phyloP scores from a whole-genome alignment of 2,329 filamentous ascomycete genomes.

The Talaromyces sp. region DNA sequence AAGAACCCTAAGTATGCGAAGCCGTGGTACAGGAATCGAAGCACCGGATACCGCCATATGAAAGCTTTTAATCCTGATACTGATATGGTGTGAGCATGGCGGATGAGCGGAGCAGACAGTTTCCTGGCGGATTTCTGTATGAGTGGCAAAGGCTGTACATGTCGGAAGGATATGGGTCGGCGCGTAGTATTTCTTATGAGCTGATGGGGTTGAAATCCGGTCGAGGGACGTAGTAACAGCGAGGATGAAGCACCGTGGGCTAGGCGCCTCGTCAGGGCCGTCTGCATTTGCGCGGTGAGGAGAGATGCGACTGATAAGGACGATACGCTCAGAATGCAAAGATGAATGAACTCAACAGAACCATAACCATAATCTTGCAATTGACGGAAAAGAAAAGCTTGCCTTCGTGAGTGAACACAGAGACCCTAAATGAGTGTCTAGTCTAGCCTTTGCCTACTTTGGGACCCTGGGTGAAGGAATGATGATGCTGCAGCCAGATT shows the following conservation, averaged over 20 bases:
- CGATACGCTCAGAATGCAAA: constrained; percentile 3
- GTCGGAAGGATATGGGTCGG: constrained; percentile 14
- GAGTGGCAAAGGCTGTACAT: constrained; percentile 18
- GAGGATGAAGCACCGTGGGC: constrained; percentile 5
- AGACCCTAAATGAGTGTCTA: background rate
- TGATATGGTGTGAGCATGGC: constrained; percentile 27
- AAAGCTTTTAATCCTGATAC: constrained; percentile 27
- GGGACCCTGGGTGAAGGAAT: background rate
- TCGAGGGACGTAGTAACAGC: constrained; percentile 1
- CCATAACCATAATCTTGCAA: constrained; percentile 11
- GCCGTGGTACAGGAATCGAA: constrained; percentile 62
- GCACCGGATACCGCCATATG: constrained; percentile 30
- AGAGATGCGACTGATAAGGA: background rate
- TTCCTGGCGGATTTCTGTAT: constrained; percentile 4
- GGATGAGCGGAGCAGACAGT: constrained; percentile 22
- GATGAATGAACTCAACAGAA: constrained; percentile 1
- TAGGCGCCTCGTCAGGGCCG: constrained; percentile 13
- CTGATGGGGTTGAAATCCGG: background rate
- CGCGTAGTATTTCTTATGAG: background rate
- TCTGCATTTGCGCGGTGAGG: constrained; percentile 13
- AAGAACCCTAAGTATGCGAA: constrained; percentile 74
- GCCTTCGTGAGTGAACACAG: background rate
- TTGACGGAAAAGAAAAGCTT: background rate
- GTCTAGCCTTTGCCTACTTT: background rate
- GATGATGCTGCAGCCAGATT: background rate